phyloP scores from a whole-genome alignment of 345 rosid species.

The Geranium rotundifolium region DNA sequence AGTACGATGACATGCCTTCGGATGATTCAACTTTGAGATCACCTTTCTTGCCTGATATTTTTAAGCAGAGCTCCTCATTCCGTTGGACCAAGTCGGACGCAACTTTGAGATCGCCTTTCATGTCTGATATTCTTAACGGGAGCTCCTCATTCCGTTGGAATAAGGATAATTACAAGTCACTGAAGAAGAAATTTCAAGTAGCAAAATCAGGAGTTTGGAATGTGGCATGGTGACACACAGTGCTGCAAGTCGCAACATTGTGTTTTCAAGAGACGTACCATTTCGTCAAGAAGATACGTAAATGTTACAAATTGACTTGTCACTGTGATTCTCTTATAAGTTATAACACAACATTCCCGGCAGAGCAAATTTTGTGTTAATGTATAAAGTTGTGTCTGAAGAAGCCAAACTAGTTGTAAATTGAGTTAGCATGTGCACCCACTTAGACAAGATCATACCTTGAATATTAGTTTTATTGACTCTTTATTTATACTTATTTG shows the following conservation, averaged over 20 bases:
- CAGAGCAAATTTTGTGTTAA: background rate
- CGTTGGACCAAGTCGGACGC: background rate
- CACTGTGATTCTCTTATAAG: background rate
- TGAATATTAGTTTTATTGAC: no score
- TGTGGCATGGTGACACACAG: slow-evolving; percentile 33
- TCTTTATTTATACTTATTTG: no score
- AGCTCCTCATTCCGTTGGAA: slow-evolving; percentile 64
- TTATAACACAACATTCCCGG: background rate
- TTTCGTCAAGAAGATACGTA: background rate
- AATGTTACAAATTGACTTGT: background rate
- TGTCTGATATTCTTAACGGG: slow-evolving; percentile 54
- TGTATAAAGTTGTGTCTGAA: background rate
- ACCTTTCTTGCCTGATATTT: background rate
- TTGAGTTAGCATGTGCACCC: no score
- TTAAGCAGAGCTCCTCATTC: background rate
- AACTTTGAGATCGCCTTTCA: slow-evolving; percentile 24
- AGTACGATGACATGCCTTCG: slow-evolving; percentile 53
- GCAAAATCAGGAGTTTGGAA: slow-evolving; percentile 70
- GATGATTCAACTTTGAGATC: slow-evolving; percentile 22
- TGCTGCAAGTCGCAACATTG: background rate
- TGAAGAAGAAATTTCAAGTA: slow-evolving; percentile 70
- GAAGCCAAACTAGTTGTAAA: no score
- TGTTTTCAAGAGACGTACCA: background rate
- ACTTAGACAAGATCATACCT: no score
- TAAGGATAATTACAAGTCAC: slow-evolving; percentile 46